Percentiles rank a stretch among this genome's conserved stretches.
These are phyloP conservation scores for Cercospora nicotianae DNA, from an alignment of 2,329 filamentous ascomycete species.

Conservation along the genomic window DNA sequence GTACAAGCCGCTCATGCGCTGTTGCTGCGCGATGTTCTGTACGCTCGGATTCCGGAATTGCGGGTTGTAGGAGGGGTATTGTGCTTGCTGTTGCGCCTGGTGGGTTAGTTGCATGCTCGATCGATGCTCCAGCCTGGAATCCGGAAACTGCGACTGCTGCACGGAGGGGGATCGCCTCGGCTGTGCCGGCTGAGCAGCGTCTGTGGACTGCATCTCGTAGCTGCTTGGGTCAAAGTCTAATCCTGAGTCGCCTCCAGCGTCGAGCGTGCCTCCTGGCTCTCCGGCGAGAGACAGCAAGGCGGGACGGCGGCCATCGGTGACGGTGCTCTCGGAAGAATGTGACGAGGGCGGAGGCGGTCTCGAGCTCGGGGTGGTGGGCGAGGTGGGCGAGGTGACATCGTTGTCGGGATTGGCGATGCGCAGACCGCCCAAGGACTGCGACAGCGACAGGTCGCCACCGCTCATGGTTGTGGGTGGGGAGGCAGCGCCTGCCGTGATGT, in stretches of 20 bases:
- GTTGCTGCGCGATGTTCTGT: constrained; percentile 30
- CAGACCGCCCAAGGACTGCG: constrained; percentile 86
- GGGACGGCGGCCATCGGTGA: constrained; percentile 39
- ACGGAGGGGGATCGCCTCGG: constrained; percentile 19
- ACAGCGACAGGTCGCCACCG: constrained; percentile 80
- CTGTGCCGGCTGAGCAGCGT: constrained; percentile 10
- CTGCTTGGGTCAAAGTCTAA: constrained; percentile 42
- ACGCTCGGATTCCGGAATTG: constrained; percentile 34
- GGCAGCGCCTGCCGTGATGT: constrained; percentile 14
- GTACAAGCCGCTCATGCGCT: constrained; percentile 51
- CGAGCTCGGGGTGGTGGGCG: constrained; percentile 19
- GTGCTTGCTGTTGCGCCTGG: constrained; percentile 44
- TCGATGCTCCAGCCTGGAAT: constrained; percentile 42
- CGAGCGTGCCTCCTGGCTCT: constrained; percentile 32
- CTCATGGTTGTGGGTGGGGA: constrained; percentile 62
- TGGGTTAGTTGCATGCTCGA: constrained; percentile 47
- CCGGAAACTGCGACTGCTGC: constrained; percentile 19
- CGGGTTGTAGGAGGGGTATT: constrained; percentile 30
- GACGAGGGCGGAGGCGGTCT: constrained; percentile 35
- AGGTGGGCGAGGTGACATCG: constrained; percentile 40
- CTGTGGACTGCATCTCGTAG: constrained; percentile 36
- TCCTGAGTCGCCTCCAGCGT: not conserved
- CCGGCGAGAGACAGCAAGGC: constrained; percentile 39
- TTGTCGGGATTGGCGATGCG: constrained; percentile 97
- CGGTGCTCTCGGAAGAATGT: constrained; percentile 41